phyloP scores from a whole-genome alignment of 805 yeast species.

The Ogataea thermomethanolica region DNA sequence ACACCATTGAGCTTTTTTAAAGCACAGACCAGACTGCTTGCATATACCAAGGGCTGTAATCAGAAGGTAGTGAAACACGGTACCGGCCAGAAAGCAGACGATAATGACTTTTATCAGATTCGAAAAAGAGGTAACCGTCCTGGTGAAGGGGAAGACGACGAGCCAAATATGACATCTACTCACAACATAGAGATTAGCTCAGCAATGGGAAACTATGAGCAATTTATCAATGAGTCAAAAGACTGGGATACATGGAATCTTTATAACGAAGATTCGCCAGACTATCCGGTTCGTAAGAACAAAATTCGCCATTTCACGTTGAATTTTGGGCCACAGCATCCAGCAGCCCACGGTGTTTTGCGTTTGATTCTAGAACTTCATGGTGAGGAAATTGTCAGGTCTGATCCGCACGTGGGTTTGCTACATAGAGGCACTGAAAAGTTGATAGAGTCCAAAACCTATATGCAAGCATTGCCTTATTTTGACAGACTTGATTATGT shows the following conservation, averaged over 20 bases:
- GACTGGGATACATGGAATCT: slow-evolving; percentile 36
- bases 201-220: slow-evolving; percentile 40
- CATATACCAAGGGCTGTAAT: slow-evolving; percentile 20
- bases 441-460: slow-evolving; percentile 80
- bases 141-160: slow-evolving; percentile 21
- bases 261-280: slow-evolving; percentile 35
- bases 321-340: slow-evolving; percentile 92
- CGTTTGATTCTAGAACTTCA: slow-evolving; percentile 80
- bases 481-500: slow-evolving; percentile 85
- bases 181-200: slow-evolving; percentile 34
- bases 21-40: neutral
- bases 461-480: slow-evolving; percentile 84
- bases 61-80: no score
- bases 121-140: slow-evolving; percentile 29
- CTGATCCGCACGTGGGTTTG: slow-evolving; percentile 87
- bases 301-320: slow-evolving; percentile 84
- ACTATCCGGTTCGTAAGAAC: slow-evolving; percentile 34
- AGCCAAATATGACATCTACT: slow-evolving; percentile 26
- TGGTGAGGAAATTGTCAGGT: slow-evolving; percentile 83
- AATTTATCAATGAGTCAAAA: slow-evolving; percentile 32
- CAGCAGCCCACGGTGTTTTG: slow-evolving; percentile 92
- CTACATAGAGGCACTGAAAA: slow-evolving; percentile 88
- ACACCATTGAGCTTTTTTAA: neutral
- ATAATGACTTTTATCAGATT: slow-evolving; percentile 31
- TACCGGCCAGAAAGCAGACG: slow-evolving; percentile 15